phyloP scores from a whole-genome alignment of 345 rosid species.

The Microcos paniculata region DNA sequence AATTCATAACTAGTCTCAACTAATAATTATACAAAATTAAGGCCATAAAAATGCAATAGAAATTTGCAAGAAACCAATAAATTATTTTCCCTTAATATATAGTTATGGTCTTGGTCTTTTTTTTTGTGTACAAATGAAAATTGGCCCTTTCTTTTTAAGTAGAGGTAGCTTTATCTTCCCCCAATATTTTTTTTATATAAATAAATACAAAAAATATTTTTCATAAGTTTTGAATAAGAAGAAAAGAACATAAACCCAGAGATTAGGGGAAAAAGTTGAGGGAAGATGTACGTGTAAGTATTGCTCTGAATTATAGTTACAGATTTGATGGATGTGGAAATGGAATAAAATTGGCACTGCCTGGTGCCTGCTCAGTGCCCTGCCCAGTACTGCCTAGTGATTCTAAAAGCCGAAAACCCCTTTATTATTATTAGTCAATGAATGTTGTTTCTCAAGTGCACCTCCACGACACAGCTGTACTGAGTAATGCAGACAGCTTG shows the following conservation, averaged over 20 bases:
- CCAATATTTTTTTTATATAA: too few relatives aligned
- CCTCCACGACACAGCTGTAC: constrained; percentile 15
- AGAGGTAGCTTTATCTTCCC: too few relatives aligned
- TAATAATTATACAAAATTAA: not conserved
- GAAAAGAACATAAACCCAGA: not conserved
- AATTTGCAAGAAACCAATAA: not conserved
- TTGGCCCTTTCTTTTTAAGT: too few relatives aligned
- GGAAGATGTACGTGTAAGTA: not conserved
- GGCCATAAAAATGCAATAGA: not conserved
- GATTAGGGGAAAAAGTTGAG: not conserved
- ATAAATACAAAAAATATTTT: too few relatives aligned
- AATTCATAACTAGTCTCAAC: not conserved
- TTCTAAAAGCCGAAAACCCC: not conserved
- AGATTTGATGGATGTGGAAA: not conserved
- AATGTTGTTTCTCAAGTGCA: constrained; percentile 4
- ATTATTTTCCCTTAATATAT: too few relatives aligned
- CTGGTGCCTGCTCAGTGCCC: not conserved
- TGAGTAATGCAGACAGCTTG: constrained; percentile 8
- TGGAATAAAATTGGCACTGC: not conserved
- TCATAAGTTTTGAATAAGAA: too few relatives aligned
- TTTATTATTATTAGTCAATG: not conserved
- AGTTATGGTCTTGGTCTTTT: too few relatives aligned
- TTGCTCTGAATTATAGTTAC: not conserved
- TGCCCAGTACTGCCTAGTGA: constrained; percentile 10
- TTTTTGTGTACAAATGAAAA: too few relatives aligned